These are phyloP conservation scores for Cladophialophora yegresii DNA, from an alignment of 2,329 filamentous ascomycete genomes.

Conservation along the genomic window DNA sequence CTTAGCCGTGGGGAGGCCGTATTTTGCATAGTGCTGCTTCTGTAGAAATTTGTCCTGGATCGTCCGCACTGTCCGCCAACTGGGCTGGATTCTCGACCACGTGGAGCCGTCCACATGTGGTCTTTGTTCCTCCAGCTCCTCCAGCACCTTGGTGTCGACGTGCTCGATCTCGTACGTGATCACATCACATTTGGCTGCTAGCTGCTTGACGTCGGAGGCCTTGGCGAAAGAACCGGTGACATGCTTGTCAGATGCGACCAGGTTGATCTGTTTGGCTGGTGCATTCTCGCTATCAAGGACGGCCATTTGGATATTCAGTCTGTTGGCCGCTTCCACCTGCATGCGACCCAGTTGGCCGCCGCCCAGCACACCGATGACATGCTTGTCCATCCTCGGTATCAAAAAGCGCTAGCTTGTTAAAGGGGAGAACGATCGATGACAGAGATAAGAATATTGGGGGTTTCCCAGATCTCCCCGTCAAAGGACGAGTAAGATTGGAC, in stretches of 20 bases:
- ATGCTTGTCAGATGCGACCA: conserved; percentile 53
- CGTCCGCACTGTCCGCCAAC: conserved; percentile 74
- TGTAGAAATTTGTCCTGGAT: conserved; percentile 88
- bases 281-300: conserved; percentile 75
- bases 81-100: conserved; percentile 63
- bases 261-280: conserved; percentile 76
- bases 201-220: conserved; percentile 69
- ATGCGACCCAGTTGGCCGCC: conserved; percentile 85
- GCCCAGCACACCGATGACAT: conserved; percentile 55
- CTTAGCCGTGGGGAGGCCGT: conserved; percentile 67
- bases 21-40: conserved; percentile 69
- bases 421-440: not conserved
- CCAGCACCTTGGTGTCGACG: conserved; percentile 76
- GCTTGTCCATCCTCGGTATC: conserved; percentile 24
- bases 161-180: conserved; percentile 93
- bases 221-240: conserved; percentile 82
- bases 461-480: not conserved
- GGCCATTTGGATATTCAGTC: conserved; percentile 74
- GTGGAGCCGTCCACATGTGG: conserved; percentile 30
- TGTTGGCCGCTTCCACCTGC: conserved; percentile 83
- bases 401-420: not conserved
- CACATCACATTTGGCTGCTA: conserved; percentile 72
- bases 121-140: conserved; percentile 65
- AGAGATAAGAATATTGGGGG: not conserved
- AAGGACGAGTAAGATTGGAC: not conserved